A percentile compares a stretch with the other conserved stretches of the same genome.
These are phyloP conservation scores for Pontederia paniculata DNA, from an alignment of 176 grass and related monocot genomes.

Conservation along the genomic window DNA sequence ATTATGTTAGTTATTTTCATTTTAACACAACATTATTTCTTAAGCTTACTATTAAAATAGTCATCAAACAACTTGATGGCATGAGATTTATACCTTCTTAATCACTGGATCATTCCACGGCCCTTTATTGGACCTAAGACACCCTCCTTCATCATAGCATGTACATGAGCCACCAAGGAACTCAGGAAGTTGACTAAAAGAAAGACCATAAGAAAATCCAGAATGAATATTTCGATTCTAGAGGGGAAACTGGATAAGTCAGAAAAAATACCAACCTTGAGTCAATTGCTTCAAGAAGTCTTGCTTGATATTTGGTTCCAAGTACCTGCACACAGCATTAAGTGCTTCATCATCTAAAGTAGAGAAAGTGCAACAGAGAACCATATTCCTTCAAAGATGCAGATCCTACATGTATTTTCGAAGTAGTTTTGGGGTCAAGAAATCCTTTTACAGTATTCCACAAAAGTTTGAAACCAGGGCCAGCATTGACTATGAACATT, in stretches of 20 bases:
- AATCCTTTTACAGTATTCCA: slow-evolving; percentile 96
- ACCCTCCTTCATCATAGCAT: slow-evolving; percentile 66
- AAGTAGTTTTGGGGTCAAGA: slow-evolving; percentile 94
- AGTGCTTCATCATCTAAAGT: not conserved
- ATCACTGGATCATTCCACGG: slow-evolving; percentile 93
- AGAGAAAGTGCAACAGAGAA: slow-evolving; percentile 19
- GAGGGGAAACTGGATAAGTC: not conserved
- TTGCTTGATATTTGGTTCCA: slow-evolving; percentile 68
- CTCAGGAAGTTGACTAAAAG: slow-evolving; percentile 82
- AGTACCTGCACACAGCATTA: slow-evolving; percentile 44
- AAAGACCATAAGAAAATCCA: slow-evolving; percentile 19
- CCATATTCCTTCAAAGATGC: slow-evolving; percentile 6
- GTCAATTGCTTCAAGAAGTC: slow-evolving; percentile 87
- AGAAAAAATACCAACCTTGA: slow-evolving; percentile 38
- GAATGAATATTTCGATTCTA: not conserved
- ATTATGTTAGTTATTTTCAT: slow-evolving; percentile 9
- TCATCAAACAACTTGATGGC: not conserved
- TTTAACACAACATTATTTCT: not conserved
- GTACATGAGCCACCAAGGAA: slow-evolving; percentile 90
- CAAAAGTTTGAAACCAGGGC: slow-evolving; percentile 76
- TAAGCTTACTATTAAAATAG: not conserved
- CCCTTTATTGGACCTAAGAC: slow-evolving; percentile 85
- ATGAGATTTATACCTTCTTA: slow-evolving; percentile 39
- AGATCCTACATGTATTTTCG: slow-evolving; percentile 86
- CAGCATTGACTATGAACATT: slow-evolving; percentile 98